Percentiles rank a stretch among this genome's conserved stretches.
Evolutionary conservation across 352 stramenopile genomes (phyloP).

Genomic region (Phytophthora cajani): DNA sequence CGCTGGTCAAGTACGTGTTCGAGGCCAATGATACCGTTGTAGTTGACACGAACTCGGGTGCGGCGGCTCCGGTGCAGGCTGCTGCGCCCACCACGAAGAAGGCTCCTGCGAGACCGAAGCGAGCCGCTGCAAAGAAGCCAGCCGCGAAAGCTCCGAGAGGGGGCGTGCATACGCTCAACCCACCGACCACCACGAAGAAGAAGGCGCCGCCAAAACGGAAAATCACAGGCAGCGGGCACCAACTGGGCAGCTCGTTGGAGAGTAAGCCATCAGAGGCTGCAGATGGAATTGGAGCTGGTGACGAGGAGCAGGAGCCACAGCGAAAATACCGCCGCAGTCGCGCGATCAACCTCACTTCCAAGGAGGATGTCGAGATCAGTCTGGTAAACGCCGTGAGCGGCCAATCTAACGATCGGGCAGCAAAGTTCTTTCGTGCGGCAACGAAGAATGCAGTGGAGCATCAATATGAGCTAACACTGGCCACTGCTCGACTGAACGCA

Average conservation of each 20-base stretch:
- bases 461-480: conserved; percentile 80
- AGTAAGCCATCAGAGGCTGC: conserved; percentile 9
- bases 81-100: conserved; percentile 16
- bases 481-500: conserved; percentile 76
- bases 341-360: conserved; percentile 72
- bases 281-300: not conserved
- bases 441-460: conserved; percentile 82
- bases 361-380: conserved; percentile 75
- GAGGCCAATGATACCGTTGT: conserved; percentile 79
- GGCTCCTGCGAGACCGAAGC: conserved; percentile 11
- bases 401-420: conserved; percentile 53
- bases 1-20: conserved; percentile 58
- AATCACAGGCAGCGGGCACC: conserved; percentile 50
- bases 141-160: conserved; percentile 18
- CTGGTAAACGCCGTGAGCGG: conserved; percentile 74
- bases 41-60: conserved; percentile 35
- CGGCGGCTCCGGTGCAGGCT: conserved; percentile 11
- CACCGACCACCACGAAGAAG: conserved; percentile 26
- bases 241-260: conserved; percentile 64
- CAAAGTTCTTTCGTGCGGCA: conserved; percentile 82
- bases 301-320: conserved; percentile 34
- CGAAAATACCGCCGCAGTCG: conserved; percentile 61
- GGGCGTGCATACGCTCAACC: conserved; percentile 64
- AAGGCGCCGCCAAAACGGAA: conserved; percentile 47
- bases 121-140: conserved; percentile 35